Percentiles rank a stretch among this genome's conserved stretches.
Evolutionary conservation across 495 filamentous ascomycete genomes (phyloP).

Genomic region (Letharia columbiana): DNA sequence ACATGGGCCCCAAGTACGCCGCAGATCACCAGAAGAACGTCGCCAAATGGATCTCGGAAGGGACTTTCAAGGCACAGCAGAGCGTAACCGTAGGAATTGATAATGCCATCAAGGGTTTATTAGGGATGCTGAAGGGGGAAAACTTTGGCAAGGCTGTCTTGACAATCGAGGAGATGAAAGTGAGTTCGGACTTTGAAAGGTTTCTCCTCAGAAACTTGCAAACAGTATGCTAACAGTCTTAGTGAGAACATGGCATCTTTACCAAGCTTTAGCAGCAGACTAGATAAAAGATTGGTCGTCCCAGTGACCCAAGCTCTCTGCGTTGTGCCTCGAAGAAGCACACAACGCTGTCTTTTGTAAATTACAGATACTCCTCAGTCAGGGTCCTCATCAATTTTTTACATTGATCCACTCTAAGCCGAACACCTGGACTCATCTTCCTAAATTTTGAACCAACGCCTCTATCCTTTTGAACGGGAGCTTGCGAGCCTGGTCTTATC

Average conservation of each 20-base stretch:
- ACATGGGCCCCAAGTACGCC: conserved; percentile 62
- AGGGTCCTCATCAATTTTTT: conserved; percentile 6
- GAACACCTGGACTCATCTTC: background rate
- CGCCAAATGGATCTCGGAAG: conserved; percentile 75
- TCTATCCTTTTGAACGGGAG: conserved; percentile 10
- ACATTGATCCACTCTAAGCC: background rate
- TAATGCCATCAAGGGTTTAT: conserved; percentile 65
- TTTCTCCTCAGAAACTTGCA: background rate
- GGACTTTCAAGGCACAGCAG: conserved; percentile 64
- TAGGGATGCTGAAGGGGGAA: conserved; percentile 82
- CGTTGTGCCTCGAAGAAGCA: background rate
- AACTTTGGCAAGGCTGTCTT: conserved; percentile 91
- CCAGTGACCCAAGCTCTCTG: background rate
- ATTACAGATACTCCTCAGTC: conserved; percentile 7
- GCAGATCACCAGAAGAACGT: conserved; percentile 76
- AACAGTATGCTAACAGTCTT: background rate
- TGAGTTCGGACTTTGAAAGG: background rate
- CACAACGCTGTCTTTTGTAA: background rate
- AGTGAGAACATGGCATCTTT: background rate
- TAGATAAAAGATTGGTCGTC: background rate
- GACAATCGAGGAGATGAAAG: conserved; percentile 43
- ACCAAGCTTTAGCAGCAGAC: background rate
- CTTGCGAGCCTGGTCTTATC: conserved; percentile 15
- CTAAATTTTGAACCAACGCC: background rate
- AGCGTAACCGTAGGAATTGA: conserved; percentile 74